These are phyloP conservation scores for Fistulifera pelliculosa DNA, from an alignment of 108 stramenopile genomes.

Conservation along the genomic window DNA sequence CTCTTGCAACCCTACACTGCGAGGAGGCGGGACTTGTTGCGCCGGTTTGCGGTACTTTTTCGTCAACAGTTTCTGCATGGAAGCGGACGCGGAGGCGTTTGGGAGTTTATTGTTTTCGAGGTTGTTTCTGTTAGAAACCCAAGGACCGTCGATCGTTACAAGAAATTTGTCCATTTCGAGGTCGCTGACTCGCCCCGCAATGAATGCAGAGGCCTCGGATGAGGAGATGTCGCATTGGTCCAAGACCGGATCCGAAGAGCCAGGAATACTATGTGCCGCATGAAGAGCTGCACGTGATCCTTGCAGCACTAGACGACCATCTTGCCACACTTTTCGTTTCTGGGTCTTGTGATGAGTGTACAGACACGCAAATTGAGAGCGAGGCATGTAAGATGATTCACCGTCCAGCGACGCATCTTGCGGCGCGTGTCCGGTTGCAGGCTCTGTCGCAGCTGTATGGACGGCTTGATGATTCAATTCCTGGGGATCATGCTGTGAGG, in stretches of 20 bases:
- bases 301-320: constrained; percentile 49
- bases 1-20: constrained; percentile 4
- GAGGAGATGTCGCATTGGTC: constrained; percentile 28
- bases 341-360: constrained; percentile 80
- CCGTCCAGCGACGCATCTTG: constrained; percentile 1
- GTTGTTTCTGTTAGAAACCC: too few species aligned
- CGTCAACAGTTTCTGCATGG: constrained; percentile 51
- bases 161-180: constrained; percentile 36
- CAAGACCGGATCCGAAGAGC: constrained; percentile 27
- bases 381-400: neutral
- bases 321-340: constrained; percentile 75
- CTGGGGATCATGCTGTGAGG: too few species aligned
- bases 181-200: constrained; percentile 5
- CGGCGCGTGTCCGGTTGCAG: constrained; percentile 1
- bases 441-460: constrained; percentile 1
- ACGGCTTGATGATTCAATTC: too few species aligned
- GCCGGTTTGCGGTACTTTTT: constrained; percentile 54
- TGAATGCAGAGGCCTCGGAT: too few species aligned
- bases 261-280: constrained; percentile 37
- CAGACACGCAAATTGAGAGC: constrained; percentile 28
- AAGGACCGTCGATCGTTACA: constrained; percentile 37
- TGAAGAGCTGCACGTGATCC: constrained; percentile 16
- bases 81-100: neutral
- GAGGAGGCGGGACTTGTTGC: constrained; percentile 29
- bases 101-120: too few species aligned